A percentile compares a stretch with the other conserved stretches of the same genome.
Evolutionary conservation across 2,329 filamentous ascomycete species (phyloP).

Genomic region (Diplodia mutila): DNA sequence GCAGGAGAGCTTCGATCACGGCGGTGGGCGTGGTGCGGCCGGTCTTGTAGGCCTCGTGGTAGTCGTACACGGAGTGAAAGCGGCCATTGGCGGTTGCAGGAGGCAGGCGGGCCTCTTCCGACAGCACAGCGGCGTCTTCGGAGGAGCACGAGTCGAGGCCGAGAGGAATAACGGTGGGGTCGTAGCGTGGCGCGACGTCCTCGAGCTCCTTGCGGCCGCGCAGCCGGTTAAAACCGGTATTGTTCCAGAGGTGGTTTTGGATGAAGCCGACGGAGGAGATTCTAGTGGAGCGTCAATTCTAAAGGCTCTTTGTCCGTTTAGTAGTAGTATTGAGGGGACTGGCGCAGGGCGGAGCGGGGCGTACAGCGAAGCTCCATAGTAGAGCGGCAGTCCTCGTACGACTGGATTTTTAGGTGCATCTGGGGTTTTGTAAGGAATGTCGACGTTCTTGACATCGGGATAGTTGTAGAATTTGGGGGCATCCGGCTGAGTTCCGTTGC

Average conservation of each 20-base stretch:
- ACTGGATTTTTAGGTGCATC: slow-evolving; percentile 65
- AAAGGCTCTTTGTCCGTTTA: background rate
- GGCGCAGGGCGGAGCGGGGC: slow-evolving; percentile 35
- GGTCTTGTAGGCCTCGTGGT: slow-evolving; percentile 72
- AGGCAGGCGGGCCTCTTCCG: background rate
- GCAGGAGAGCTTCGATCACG: slow-evolving; percentile 72
- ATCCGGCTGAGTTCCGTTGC: background rate
- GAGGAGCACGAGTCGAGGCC: slow-evolving; percentile 1
- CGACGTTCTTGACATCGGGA: slow-evolving; percentile 37
- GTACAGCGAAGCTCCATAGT: slow-evolving; percentile 65
- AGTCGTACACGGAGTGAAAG: slow-evolving; percentile 69
- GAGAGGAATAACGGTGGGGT: slow-evolving; percentile 61
- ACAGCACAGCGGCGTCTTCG: background rate
- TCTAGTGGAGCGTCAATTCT: slow-evolving; percentile 45
- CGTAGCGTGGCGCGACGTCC: slow-evolving; percentile 57
- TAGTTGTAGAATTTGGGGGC: slow-evolving; percentile 36
- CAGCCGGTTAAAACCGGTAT: slow-evolving; percentile 67
- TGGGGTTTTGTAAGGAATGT: slow-evolving; percentile 41
- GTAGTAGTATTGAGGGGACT: slow-evolving; percentile 11
- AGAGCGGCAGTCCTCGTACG: slow-evolving; percentile 67
- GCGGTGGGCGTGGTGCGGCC: slow-evolving; percentile 72
- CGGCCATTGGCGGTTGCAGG: slow-evolving; percentile 30
- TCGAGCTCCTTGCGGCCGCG: slow-evolving; percentile 60
- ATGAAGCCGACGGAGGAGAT: slow-evolving; percentile 64
- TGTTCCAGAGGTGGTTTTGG: slow-evolving; percentile 69